phyloP scores from a whole-genome alignment of 2,329 filamentous ascomycete species.

The Nemania abortiva region DNA sequence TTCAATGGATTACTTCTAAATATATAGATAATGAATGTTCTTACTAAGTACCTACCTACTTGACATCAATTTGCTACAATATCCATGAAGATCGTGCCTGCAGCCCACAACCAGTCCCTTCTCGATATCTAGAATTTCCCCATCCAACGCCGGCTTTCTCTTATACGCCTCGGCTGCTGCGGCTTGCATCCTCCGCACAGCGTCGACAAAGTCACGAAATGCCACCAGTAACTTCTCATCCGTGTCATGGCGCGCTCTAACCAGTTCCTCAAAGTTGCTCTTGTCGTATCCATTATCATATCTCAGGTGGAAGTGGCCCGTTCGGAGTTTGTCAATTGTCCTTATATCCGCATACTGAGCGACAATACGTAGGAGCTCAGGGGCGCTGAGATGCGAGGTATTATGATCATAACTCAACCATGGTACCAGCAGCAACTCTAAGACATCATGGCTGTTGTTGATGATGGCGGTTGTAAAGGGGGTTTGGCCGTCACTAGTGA shows the following conservation, averaged over 20 bases:
- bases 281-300: background rate
- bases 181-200: background rate
- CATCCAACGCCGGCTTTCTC: too few species aligned
- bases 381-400: background rate
- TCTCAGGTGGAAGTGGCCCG: conserved; percentile 1
- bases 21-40: too few species aligned
- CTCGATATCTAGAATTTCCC: too few species aligned
- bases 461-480: conserved; percentile 14
- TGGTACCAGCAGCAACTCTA: background rate
- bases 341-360: conserved; percentile 4
- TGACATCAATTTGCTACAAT: too few species aligned
- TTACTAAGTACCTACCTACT: too few species aligned
- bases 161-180: too few species aligned
- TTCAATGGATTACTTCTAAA: too few species aligned
- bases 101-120: too few species aligned
- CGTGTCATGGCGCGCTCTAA: background rate
- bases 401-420: background rate
- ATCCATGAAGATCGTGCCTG: too few species aligned
- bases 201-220: background rate
- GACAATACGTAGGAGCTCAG: background rate
- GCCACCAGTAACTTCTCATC: conserved; percentile 6
- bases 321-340: conserved; percentile 1
- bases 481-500: background rate
- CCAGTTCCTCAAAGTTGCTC: background rate
- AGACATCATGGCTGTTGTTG: conserved; percentile 16